Evolutionary conservation across 2,329 filamentous ascomycete genomes (phyloP), one percentile per base, ranked within the genome.

Genomic region (Daldinia sp.): DNA sequence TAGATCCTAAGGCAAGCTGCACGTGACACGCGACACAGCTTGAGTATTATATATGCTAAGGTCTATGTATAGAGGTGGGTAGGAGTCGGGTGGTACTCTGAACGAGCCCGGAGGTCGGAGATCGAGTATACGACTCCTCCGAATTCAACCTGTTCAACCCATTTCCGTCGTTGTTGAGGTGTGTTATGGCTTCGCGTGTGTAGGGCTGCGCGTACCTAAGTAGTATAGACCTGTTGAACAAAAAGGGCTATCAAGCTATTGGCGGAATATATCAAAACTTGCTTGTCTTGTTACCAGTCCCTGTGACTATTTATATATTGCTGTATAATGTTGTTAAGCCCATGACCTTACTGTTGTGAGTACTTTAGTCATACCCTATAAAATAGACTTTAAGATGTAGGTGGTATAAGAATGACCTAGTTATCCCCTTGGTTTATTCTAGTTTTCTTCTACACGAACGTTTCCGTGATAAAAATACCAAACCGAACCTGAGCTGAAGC

Each of bases 71-170:
- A n/a, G n/a, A n/a, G n/a, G n/a, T n/a, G n/a, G n/a, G n/a, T n/a
- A n/a, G n/a, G n/a, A n/a, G n/a, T n/a, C n/a, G n/a, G n/a, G n/a
- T n/a, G n/a, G 7, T 30, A 19, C 6, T 41, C 27, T 49, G 17
- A 10, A 32, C 37, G 2, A 9, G 35, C 35, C 61, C 51, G 61
- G 61, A 61, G 49, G 55, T 67, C 57, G 54, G 64, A 67, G 61
- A 39, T 49, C 13, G 21, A 58, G 41, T 19, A 41, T 17, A 39
- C 21, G 7, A 17, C 35, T 52, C 43, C 29, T 59, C 58, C 58
- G 55, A 66, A 45, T 51, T 49, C 37, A 43, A 45, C n/a, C n/a
- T n/a, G n/a, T 9, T 19, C 13, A 6, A 5, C 10, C 17, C 45
- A 23, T 29, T 41, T 30, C 25, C 5, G 35, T 48, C 45, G 58